Evolutionary conservation across 177 flowering plant species (phyloP), one percentile per base, ranked within the genome.

Genomic region (Vitis hybrid): DNA sequence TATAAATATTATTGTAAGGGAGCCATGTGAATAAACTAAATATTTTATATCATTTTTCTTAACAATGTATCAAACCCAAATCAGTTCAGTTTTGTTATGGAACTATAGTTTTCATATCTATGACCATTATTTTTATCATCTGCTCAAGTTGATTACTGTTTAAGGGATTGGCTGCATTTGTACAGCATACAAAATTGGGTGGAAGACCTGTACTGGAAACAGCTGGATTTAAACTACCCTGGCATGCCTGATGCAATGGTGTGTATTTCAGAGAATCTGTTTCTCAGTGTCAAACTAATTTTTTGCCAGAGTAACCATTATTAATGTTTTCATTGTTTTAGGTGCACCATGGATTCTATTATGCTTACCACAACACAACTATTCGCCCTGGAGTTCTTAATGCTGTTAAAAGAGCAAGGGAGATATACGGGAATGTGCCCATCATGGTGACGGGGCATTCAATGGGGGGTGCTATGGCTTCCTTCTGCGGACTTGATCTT

Each of bases 381-480:
- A 68, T 96, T 8, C 92, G 98, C 4, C 84, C 90, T 77, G 85
- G 87, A 68, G 76, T 96, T 69, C 51, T 89, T 22, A 71, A 72
- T 77, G 99, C 92, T 69, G 85, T 95, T 69, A 74, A 82, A 77
- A 87, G 73, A 78, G 90, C 94, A 20, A 86, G 81, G 77, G 74
- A 87, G 53, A 49, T 83, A 18, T 94, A 86, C 75, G 97, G 99
- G 33, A 85, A 89, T 17, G 56, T 89, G 52, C 56, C 76, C 49
- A 80, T 95, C 60, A 88, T 95, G 73, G 97, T 92, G 62, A 92
- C 96, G 15, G 99, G 99, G 31, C 98, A 95, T 80, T 95, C 99
- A 17, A 95, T 95, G 99, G 99, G 98, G 71, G 99, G 99, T 68
- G 98, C 99, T 62, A 94, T 95, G 94, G 99, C 98, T 74, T 76